Evolutionary conservation across 208 protist species (phyloP).

Genomic region (Giardia duodenalis): DNA sequence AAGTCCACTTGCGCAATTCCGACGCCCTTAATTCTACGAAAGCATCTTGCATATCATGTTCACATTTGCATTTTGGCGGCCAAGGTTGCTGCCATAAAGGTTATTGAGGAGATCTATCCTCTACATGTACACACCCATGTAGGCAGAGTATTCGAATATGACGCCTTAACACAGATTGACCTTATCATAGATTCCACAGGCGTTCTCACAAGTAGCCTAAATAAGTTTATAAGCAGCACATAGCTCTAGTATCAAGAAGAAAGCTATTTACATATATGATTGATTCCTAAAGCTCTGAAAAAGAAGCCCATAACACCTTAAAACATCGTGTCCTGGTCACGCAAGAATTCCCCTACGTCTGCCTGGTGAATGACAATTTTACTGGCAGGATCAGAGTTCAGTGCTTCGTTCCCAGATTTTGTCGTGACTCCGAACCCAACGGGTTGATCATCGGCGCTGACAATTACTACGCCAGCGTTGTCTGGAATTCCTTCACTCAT

Average conservation of each 20-base stretch:
- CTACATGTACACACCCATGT: background rate
- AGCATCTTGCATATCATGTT: background rate
- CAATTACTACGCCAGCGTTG: background rate
- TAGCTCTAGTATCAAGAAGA: too few relatives aligned
- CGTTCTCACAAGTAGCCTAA: too few relatives aligned
- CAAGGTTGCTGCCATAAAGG: background rate
- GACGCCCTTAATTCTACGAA: background rate
- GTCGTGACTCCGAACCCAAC: conserved; percentile 22
- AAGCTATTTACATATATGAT: too few relatives aligned
- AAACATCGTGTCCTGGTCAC: conserved; percentile 15
- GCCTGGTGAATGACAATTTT: conserved; percentile 16
- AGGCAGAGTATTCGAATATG: background rate
- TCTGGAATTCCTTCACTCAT: conserved; percentile 23
- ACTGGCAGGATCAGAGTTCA: background rate
- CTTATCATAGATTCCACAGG: background rate
- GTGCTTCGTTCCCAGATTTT: background rate
- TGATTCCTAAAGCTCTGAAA: too few relatives aligned
- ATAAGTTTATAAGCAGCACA: too few relatives aligned
- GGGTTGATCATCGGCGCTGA: background rate
- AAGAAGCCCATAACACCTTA: background rate
- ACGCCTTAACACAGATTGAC: background rate
- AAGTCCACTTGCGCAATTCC: background rate
- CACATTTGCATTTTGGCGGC: background rate
- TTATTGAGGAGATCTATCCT: background rate
- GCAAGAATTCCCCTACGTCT: conserved; percentile 24